A percentile compares a stretch with the other conserved stretches of the same genome.
These are phyloP conservation scores for Cryptosporidium andersoni DNA, from an alignment of 169 alveolate species.

Conservation along the genomic window DNA sequence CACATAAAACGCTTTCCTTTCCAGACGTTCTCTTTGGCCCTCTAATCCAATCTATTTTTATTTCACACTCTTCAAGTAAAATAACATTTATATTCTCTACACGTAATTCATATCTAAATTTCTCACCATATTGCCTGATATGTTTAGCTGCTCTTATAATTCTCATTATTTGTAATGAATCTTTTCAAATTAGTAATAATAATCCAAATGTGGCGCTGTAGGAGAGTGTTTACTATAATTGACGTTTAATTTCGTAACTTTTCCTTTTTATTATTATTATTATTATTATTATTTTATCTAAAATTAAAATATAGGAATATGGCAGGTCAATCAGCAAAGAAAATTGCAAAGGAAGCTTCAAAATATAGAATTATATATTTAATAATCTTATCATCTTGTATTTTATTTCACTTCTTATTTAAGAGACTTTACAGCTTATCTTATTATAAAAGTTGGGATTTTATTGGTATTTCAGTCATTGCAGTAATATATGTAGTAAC, in stretches of 20 bases:
- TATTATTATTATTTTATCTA: background rate
- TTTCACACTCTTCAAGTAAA: constrained; percentile 58
- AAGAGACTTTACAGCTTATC: constrained; percentile 25
- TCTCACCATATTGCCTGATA: constrained; percentile 64
- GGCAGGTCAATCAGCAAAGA: constrained; percentile 71
- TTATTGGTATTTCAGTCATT: constrained; percentile 24
- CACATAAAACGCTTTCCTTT: constrained; percentile 63
- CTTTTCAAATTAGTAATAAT: background rate
- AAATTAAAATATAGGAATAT: background rate
- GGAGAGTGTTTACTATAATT: background rate
- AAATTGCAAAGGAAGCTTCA: constrained; percentile 58
- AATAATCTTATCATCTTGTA: constrained; percentile 8
- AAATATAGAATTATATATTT: constrained; percentile 45
- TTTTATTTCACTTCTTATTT: constrained; percentile 12
- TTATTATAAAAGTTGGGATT: background rate
- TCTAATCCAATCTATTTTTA: constrained; percentile 68
- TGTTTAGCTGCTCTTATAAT: constrained; percentile 64
- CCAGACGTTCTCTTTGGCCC: constrained; percentile 71
- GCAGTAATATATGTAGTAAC: constrained; percentile 24
- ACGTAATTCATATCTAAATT: constrained; percentile 49
- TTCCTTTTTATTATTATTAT: no score
- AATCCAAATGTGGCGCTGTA: background rate
- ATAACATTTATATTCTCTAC: constrained; percentile 37
- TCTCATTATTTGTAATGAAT: constrained; percentile 28
- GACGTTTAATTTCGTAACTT: background rate